A percentile compares a stretch with the other conserved stretches of the same genome.
These are phyloP conservation scores for Ceratocystis diversiconidia DNA, from an alignment of 2,329 filamentous ascomycete species.

Conservation along the genomic window DNA sequence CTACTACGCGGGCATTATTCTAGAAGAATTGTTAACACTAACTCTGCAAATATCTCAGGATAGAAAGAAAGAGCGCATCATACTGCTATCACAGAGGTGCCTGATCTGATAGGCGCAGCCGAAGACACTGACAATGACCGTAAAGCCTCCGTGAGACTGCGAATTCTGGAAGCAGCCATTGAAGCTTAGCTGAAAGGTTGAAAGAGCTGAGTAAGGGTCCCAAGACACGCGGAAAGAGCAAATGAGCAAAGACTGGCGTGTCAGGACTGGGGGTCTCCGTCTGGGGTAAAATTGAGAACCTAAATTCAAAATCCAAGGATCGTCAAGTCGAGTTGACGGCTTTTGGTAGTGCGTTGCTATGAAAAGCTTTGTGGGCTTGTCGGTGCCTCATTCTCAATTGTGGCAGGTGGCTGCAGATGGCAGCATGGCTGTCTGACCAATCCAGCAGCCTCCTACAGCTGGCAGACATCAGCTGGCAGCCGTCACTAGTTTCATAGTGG, in stretches of 20 bases:
- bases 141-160: slow-evolving; percentile 40
- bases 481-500: not conserved
- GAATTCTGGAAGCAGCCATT: slow-evolving; percentile 36
- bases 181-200: too few species aligned
- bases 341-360: not conserved
- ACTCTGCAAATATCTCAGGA: too few species aligned
- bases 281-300: too few species aligned
- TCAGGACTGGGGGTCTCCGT: too few species aligned
- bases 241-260: not conserved
- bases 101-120: not conserved
- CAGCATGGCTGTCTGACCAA: not conserved
- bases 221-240: not conserved
- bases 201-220: not conserved
- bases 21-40: not conserved
- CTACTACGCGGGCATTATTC: not conserved
- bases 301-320: not conserved
- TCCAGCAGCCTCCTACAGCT: not conserved
- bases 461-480: not conserved
- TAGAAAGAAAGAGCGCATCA: not conserved
- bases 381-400: not conserved
- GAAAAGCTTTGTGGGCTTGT: slow-evolving; percentile 5
- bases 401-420: not conserved
- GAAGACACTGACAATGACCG: slow-evolving; percentile 26
- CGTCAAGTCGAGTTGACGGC: not conserved
- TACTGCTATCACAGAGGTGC: not conserved